Percentiles rank a stretch among this genome's conserved stretches.
phyloP scores from a whole-genome alignment of 805 yeast genomes.

The Cyberlindnera nakhonratchasimensis region DNA sequence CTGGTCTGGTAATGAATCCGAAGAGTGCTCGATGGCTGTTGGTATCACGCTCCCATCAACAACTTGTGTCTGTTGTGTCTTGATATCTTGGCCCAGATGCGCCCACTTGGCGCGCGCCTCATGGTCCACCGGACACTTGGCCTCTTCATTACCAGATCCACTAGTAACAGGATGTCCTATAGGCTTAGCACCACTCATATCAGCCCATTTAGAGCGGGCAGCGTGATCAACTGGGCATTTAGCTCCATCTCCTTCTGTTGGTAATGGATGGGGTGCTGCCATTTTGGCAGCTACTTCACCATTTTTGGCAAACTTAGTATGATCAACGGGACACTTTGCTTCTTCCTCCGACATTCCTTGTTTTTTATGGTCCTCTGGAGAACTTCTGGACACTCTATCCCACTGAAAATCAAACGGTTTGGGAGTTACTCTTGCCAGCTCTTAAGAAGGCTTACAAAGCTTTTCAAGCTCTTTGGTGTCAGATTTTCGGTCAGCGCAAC shows the following conservation, averaged over 20 bases:
- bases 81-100: constrained; percentile 28
- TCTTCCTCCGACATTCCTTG: constrained; percentile 19
- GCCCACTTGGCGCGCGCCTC: constrained; percentile 57
- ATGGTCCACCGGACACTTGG: constrained; percentile 67
- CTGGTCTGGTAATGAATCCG: constrained; percentile 37
- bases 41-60: constrained; percentile 22
- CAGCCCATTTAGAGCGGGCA: constrained; percentile 59
- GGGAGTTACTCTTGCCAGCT: too few species aligned
- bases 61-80: constrained; percentile 12
- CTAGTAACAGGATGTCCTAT: constrained; percentile 1
- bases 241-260: constrained; percentile 24
- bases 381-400: too few species aligned
- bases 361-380: neutral
- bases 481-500: too few species aligned
- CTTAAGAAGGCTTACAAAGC: too few species aligned
- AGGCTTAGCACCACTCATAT: constrained; percentile 29
- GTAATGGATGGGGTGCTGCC: constrained; percentile 21
- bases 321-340: constrained; percentile 53
- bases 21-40: constrained; percentile 39
- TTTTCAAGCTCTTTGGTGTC: too few species aligned
- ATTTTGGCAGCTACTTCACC: neutral
- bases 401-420: too few species aligned
- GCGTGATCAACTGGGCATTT: constrained; percentile 69
- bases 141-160: constrained; percentile 16
- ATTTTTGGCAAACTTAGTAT: constrained; percentile 27